phyloP scores from a whole-genome alignment of 257 asterid genomes.

The Ajuga chamaepitys region DNA sequence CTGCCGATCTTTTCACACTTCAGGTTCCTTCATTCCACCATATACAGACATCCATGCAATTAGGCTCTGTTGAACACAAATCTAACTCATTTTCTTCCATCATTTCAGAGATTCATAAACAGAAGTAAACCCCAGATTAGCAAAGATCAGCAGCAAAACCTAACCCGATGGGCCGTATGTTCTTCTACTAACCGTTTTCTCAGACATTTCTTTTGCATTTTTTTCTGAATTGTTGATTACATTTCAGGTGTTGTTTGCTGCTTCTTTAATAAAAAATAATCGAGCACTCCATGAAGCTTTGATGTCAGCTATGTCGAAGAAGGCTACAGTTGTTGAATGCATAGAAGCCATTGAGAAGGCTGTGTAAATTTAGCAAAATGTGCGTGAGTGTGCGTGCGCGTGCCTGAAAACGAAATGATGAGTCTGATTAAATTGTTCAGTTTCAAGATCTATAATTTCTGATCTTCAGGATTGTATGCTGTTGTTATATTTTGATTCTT shows the following conservation, averaged over 20 bases:
- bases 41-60: background rate
- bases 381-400: too few species aligned
- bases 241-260: constrained; percentile 71
- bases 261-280: constrained; percentile 71
- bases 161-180: constrained; percentile 98
- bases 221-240: background rate
- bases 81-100: constrained; percentile 1
- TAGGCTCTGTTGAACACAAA: background rate
- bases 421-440: too few species aligned
- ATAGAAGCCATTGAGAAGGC: constrained; percentile 85
- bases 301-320: constrained; percentile 74
- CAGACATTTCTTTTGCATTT: background rate
- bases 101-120: constrained; percentile 81
- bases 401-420: background rate
- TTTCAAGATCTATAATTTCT: background rate
- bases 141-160: constrained; percentile 93
- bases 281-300: constrained; percentile 62
- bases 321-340: constrained; percentile 82
- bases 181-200: background rate
- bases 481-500: too few species aligned
- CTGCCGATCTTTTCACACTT: constrained; percentile 88
- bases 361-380: constrained; percentile 16
- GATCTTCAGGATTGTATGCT: background rate
- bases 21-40: constrained; percentile 43
- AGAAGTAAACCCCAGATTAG: constrained; percentile 77